Base-by-base conservation (phyloP, 371 early-diverging fungal genomes). In the Syncephalastrum contaminatum region DNA sequence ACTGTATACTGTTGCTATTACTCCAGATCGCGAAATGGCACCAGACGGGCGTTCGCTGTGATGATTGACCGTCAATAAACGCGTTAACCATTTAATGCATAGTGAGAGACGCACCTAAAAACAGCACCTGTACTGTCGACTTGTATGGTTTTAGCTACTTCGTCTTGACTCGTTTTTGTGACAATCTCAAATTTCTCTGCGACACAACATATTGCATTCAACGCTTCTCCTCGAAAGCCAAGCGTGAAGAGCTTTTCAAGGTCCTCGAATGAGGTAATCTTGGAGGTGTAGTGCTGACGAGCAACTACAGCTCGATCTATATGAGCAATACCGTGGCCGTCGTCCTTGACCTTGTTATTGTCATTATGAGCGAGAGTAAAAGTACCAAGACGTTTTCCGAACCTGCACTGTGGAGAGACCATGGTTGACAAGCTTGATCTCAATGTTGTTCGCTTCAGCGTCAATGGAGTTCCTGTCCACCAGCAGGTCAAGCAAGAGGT, bases 211-310 rank as follows among this genome's bases (percentile, higher is more conserved):
- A 89, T 69, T 0, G 85, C 80, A 59, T 74, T 73, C 1, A 89
- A 53, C 0, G 88, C 89, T 53, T 80, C 56, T 25, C 86, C 85
- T 40, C 92, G 69, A 66, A 92, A 94, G 2, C 94, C 94, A 69
- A 82, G 88, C 4, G 81, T 82, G 2, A 43, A 19, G 4, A 87
- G 63, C 13, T 39, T 56, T 4, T 66, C 60, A 1, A 92, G 46
- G 53, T 90, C 91, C 15, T 82, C 73, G 60, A 88, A 85, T 0
- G 49, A 44, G 12, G 36, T 27, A n/a, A 91, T 69, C 66, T 94
- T 94, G 22, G 88, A 87, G 13, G 94, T 94, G 60, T 75, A 79
- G 58, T 90, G 80, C 15, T 75, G 60, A 48, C 66, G 63, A 25
- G 81, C 84, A 48, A 86, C 62, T 8, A 55, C 50, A 2, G 48